These are phyloP conservation scores for Calonectria pteridis DNA, from an alignment of 2,329 filamentous ascomycete species.

Conservation along the genomic window DNA sequence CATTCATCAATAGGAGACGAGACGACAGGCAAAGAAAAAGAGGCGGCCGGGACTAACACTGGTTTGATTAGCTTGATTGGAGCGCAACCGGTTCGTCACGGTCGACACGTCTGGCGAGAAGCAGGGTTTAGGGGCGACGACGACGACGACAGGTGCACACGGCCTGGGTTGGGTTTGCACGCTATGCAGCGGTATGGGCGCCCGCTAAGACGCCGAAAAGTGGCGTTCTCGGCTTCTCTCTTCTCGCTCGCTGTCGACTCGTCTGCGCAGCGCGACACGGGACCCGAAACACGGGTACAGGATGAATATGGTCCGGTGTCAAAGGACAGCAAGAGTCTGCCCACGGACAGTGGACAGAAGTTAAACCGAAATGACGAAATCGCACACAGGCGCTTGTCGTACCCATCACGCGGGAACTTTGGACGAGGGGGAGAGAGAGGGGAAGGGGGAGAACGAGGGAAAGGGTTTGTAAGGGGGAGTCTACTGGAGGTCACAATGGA, in stretches of 20 bases:
- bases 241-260: neutral
- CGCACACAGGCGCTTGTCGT: neutral
- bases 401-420: neutral
- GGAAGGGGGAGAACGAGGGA: neutral
- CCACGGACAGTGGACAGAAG: neutral
- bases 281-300: neutral
- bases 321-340: neutral
- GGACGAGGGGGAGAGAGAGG: neutral
- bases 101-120: neutral
- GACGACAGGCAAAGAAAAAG: neutral
- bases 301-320: neutral
- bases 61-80: conserved; percentile 2
- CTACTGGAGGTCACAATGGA: neutral
- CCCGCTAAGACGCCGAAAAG: neutral
- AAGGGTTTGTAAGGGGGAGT: neutral
- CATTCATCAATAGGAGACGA: conserved; percentile 2
- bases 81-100: conserved; percentile 1
- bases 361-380: neutral
- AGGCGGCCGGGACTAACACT: conserved; percentile 8
- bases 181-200: neutral
- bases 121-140: neutral
- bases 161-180: neutral
- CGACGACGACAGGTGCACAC: neutral
- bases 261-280: neutral
- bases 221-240: neutral